Evolutionary conservation across 2,329 filamentous ascomycete species (phyloP).

Genomic region (Claviceps quebecensis): DNA sequence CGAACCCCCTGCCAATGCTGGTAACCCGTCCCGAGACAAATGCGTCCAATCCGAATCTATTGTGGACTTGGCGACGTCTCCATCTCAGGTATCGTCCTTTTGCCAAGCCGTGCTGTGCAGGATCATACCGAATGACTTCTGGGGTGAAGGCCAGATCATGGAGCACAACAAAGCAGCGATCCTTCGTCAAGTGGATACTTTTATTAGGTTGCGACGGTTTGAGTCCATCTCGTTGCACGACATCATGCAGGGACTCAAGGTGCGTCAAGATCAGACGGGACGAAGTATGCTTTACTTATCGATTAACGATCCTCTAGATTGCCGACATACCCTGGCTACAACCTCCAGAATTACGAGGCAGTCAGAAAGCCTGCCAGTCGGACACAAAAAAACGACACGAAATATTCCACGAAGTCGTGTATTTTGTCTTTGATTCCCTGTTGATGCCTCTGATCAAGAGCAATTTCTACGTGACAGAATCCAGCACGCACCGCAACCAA

Average conservation of each 20-base stretch:
- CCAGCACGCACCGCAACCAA: slow-evolving; percentile 61
- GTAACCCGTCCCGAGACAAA: not conserved
- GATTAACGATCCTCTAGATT: slow-evolving; percentile 32
- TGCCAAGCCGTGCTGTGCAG: slow-evolving; percentile 62
- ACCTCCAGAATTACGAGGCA: slow-evolving; percentile 29
- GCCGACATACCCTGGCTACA: slow-evolving; percentile 59
- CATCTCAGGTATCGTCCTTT: slow-evolving; percentile 65
- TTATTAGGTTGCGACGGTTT: slow-evolving; percentile 64
- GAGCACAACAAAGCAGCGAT: slow-evolving; percentile 47
- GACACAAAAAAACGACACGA: slow-evolving; percentile 66
- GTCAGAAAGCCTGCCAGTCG: slow-evolving; percentile 48
- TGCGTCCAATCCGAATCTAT: slow-evolving; percentile 26
- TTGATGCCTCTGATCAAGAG: slow-evolving; percentile 73
- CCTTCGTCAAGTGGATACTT: slow-evolving; percentile 58
- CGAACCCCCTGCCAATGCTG: not conserved
- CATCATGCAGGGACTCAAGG: slow-evolving; percentile 61
- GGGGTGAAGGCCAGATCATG: slow-evolving; percentile 44
- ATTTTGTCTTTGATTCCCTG: slow-evolving; percentile 86
- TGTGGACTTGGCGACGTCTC: slow-evolving; percentile 53
- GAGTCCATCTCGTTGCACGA: slow-evolving; percentile 72
- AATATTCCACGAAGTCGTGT: slow-evolving; percentile 72
- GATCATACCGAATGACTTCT: slow-evolving; percentile 62
- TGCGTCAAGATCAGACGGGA: slow-evolving; percentile 19
- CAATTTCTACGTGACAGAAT: slow-evolving; percentile 93
- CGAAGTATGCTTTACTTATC: not conserved